Evolutionary conservation across 2,329 filamentous ascomycete species (phyloP), one percentile per base, ranked within the genome.

Genomic region (Calonectria pseudoreteaudii): DNA sequence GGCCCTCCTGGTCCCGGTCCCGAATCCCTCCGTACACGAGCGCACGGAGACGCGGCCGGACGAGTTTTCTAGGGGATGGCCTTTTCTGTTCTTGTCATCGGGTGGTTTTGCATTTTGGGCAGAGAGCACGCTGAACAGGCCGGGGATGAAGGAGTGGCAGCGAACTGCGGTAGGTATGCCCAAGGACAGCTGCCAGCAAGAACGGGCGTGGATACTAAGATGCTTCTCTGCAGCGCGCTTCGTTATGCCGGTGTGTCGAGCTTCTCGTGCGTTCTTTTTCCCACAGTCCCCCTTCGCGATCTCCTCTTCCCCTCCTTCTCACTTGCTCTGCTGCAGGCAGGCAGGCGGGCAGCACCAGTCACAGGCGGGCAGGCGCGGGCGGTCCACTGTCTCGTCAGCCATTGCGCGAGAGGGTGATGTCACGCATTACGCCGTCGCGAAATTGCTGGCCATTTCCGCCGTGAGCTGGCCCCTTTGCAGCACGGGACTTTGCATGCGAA

Each of bases 1-100:
- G 14, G 14, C 34, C 13, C 31, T 62, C 49, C n/a, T 60, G 23
- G 18, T 30, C 28, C 34, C 49, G 31, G 62, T 65, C 49, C 68
- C 68, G 68, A 70, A 41, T 70, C 68, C 60, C 31, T 60, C 68
- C 68, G 68, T 31, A 52, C 31, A 20, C 38, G 26, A 65, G 36
- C 26, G 52, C 38, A 68, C 36, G 56, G 56, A 41, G 36, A 30
- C 36, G 10, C 28, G 14, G 44, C 4, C 44, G n/a, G 34, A 28
- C 28, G 28, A 34, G 13, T 49, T 44, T 47, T 53, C 18, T 26
- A 58, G 28, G 52, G 50, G 9, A 14, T 26, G 41, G 41, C 14
- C 11, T 30, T 30, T 58, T 30, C 28, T 16, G 18, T 6, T 36
- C 36, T 28, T 68, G 26, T 13, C 26, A 10, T 60, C 20, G 18